Conservation (phyloP, 2,329 filamentous ascomycete genomes). For the Diaporthe longicolla region DNA sequence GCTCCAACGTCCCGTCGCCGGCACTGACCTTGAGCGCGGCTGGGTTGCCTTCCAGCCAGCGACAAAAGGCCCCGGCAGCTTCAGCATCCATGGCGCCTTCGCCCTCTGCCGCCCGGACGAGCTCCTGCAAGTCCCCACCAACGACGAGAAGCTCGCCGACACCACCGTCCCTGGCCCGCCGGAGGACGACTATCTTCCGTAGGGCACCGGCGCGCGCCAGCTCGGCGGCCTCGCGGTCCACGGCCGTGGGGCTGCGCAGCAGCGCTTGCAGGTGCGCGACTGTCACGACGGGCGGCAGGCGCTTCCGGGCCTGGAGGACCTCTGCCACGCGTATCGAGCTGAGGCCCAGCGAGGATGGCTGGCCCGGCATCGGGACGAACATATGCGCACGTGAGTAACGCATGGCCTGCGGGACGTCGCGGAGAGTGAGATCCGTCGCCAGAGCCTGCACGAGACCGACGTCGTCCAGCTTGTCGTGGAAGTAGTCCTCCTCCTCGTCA, state of each 20-base stretch:
- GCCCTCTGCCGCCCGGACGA: slow-evolving; percentile 57
- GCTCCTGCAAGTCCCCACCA: slow-evolving; percentile 66
- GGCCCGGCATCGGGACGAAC: slow-evolving; percentile 74
- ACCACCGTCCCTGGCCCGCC: slow-evolving; percentile 66
- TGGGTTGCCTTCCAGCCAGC: slow-evolving; percentile 66
- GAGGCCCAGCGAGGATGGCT: slow-evolving; percentile 66
- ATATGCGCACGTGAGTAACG: slow-evolving; percentile 72
- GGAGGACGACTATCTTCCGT: slow-evolving; percentile 74
- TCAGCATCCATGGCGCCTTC: slow-evolving; percentile 55
- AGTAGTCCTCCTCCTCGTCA: slow-evolving; percentile 52
- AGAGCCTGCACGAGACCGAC: slow-evolving; percentile 69
- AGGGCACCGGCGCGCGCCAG: slow-evolving; percentile 70
- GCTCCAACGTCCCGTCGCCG: slow-evolving; percentile 52
- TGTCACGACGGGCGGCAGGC: slow-evolving; percentile 75
- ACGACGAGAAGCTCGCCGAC: slow-evolving; percentile 77
- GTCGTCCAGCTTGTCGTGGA: slow-evolving; percentile 70
- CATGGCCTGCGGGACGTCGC: slow-evolving; percentile 76
- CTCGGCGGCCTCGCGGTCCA: slow-evolving; percentile 77
- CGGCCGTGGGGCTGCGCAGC: slow-evolving; percentile 72
- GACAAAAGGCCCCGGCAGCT: slow-evolving; percentile 65
- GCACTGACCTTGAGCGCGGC: slow-evolving; percentile 53
- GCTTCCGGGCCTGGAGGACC: slow-evolving; percentile 71
- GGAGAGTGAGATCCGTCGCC: slow-evolving; percentile 67
- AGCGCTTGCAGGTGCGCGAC: slow-evolving; percentile 76
- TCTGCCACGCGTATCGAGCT: slow-evolving; percentile 74